phyloP scores from a whole-genome alignment of 139 green algal species.

The Coccomyxa sp. region DNA sequence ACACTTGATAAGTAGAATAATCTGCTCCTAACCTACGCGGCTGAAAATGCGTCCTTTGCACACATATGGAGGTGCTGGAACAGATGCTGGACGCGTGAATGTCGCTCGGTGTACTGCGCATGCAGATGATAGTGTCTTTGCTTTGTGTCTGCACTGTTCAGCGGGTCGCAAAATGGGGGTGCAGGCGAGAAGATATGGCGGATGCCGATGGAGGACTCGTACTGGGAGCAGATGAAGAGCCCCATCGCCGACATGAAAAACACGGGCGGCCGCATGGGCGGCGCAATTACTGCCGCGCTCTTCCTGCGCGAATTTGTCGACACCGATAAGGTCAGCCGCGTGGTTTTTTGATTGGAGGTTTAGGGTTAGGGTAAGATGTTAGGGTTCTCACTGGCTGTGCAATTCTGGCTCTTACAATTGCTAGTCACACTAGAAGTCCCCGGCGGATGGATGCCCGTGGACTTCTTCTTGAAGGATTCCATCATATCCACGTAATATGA shows the following conservation, averaged over 20 bases:
- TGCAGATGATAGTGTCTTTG: background rate
- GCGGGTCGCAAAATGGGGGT: background rate
- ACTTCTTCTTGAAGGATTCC: no score
- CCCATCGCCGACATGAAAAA: slow-evolving; percentile 88
- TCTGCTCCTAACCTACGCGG: no score
- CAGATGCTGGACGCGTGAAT: background rate
- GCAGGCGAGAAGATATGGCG: slow-evolving; percentile 87
- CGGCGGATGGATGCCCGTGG: no score
- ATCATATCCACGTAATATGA: no score
- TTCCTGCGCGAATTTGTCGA: slow-evolving; percentile 88
- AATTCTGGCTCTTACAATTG: background rate
- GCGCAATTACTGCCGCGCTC: slow-evolving; percentile 88
- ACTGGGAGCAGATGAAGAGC: slow-evolving; percentile 77
- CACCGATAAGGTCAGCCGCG: slow-evolving; percentile 41
- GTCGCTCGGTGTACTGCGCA: background rate
- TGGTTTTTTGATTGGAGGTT: background rate
- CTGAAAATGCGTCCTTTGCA: no score
- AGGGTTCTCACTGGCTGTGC: background rate
- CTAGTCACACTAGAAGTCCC: background rate
- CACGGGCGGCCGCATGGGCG: slow-evolving; percentile 61
- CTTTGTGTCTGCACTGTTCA: background rate
- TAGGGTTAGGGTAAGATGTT: background rate
- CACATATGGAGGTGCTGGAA: no score
- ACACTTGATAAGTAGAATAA: no score
- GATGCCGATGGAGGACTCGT: slow-evolving; percentile 88